Conservation (phyloP, 345 rosid species). For the Sisymbrium irio region DNA sequence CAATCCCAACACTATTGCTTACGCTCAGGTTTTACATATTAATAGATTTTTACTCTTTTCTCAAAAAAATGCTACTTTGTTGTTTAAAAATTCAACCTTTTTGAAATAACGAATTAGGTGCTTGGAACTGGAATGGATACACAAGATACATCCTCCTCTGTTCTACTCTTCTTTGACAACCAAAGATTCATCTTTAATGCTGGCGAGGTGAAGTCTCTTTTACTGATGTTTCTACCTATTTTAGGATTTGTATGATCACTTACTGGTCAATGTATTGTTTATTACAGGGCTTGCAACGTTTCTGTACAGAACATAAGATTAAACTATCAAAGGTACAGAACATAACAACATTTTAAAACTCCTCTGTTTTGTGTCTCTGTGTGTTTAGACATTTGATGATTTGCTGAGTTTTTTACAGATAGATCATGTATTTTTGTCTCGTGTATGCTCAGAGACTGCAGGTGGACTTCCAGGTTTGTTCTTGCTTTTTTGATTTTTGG, state of each 20-base stretch:
- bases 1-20: constrained; percentile 81
- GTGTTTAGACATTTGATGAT: constrained; percentile 12
- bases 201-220: constrained; percentile 61
- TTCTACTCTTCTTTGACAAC: constrained; percentile 86
- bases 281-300: constrained; percentile 82
- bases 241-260: constrained; percentile 3
- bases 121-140: constrained; percentile 98
- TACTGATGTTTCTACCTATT: not conserved
- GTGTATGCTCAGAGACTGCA: constrained; percentile 96
- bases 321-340: constrained; percentile 95
- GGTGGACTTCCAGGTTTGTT: constrained; percentile 94
- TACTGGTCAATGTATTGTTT: not conserved
- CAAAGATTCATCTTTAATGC: constrained; percentile 93
- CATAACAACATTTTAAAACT: too few relatives aligned
- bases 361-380: constrained; percentile 7
- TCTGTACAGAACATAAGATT: constrained; percentile 89
- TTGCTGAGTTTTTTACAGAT: constrained; percentile 51
- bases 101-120: constrained; percentile 39
- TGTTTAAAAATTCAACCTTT: not conserved
- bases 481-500: not conserved
- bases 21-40: constrained; percentile 64
- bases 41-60: not conserved
- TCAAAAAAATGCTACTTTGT: not conserved
- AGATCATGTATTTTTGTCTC: constrained; percentile 91
- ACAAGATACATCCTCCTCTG: constrained; percentile 90